Conservation (phyloP, 176 grass and related monocot species). For the Avena sativa region DNA sequence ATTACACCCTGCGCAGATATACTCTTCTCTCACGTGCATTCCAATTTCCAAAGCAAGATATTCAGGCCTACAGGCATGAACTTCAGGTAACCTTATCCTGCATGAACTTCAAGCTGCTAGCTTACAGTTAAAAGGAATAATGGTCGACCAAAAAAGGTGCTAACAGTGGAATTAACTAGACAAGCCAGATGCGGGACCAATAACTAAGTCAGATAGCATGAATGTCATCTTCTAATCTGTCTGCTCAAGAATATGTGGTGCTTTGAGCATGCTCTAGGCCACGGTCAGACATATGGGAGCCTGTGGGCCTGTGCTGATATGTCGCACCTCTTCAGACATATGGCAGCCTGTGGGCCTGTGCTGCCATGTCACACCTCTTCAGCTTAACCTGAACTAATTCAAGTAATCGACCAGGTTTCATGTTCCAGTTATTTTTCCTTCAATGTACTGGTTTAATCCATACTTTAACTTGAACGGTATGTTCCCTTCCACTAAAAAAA, state of each 20-base stretch:
- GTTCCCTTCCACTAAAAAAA: not conserved
- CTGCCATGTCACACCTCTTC: not conserved
- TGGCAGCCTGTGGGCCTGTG: not conserved
- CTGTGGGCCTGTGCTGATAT: not conserved
- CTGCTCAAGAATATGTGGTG: not conserved
- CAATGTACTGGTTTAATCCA: not conserved
- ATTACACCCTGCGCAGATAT: not conserved
- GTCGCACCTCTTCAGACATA: too few species aligned
- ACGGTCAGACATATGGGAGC: not conserved
- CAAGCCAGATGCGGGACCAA: not conserved
- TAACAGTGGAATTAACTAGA: not conserved
- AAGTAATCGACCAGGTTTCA: not conserved
- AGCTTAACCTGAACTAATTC: constrained; percentile 4
- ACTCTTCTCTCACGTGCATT: not conserved
- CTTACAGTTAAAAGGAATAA: not conserved
- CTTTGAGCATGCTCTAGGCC: constrained; percentile 2
- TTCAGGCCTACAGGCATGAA: not conserved
- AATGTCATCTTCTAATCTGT: not conserved
- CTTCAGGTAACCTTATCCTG: not conserved
- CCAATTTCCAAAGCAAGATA: not conserved
- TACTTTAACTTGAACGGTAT: constrained; percentile 11
- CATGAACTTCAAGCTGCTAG: not conserved
- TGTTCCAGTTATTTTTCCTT: not conserved
- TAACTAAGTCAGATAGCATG: constrained; percentile 19
- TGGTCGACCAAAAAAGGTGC: not conserved